phyloP scores from a whole-genome alignment of 345 rosid genomes.

The Rhodomyrtus tomentosa region DNA sequence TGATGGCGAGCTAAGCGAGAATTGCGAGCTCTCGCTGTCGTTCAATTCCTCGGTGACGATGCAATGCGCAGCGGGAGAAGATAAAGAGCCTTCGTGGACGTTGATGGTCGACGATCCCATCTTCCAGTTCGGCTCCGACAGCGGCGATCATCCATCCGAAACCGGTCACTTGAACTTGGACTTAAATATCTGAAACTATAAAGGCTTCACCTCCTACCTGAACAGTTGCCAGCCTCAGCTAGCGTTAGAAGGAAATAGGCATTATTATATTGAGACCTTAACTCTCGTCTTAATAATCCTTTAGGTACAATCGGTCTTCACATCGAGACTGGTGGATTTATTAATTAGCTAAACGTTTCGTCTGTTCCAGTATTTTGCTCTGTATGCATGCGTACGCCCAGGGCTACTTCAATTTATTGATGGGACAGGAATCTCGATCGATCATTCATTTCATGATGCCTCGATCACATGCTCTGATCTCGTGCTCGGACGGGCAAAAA shows the following conservation, averaged over 20 bases:
- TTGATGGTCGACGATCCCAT: not conserved
- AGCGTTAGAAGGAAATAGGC: not conserved
- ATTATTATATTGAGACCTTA: not conserved
- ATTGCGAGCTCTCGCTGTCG: conserved; percentile 13
- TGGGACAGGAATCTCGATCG: not conserved
- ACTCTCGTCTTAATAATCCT: not conserved
- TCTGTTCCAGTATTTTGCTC: not conserved
- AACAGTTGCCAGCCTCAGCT: not conserved
- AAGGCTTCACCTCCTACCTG: not conserved
- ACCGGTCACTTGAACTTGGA: conserved; percentile 8
- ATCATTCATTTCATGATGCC: not conserved
- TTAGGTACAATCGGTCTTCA: not conserved
- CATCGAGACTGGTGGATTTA: not conserved
- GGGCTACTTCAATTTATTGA: not conserved
- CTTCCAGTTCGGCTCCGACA: not conserved
- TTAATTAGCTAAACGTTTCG: not conserved
- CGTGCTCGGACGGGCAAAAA: not conserved
- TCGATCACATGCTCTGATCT: not conserved
- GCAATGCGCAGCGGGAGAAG: conserved; percentile 1
- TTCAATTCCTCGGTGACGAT: not conserved
- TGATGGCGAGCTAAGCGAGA: not conserved
- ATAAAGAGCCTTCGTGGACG: not conserved
- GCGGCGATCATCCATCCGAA: not conserved
- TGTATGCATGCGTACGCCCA: not conserved
- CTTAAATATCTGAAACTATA: conserved; percentile 7